Base-by-base conservation (phyloP, 2,329 filamentous ascomycete species). In the Fusarium penzigii region DNA sequence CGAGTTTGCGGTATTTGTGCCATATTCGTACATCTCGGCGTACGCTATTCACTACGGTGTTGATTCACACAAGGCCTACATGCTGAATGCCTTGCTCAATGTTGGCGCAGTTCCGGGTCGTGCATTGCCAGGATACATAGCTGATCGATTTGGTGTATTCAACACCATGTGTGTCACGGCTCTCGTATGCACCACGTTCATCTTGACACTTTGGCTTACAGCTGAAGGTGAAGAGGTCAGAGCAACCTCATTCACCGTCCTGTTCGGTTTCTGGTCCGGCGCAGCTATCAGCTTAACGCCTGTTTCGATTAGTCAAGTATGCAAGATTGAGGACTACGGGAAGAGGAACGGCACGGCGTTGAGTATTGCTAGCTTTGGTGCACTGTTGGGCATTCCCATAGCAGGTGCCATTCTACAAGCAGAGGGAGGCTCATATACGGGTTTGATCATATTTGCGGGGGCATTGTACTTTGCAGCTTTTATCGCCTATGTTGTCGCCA, bases 261-360 rank as follows among this genome's bases (percentile, higher is more conserved):
- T 88, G 2, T 89, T 89, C 65, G 88, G 88, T 0, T 88, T 91
- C 64, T 84, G 81, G 13, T 86, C 81, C n/a, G 88, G 88, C 1
- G 82, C 80, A 39, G 88, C 87, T 54, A 89, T 91, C 63, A 83
- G 79, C 5, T 67, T 91, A 47, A 88, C 85, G 0, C 87, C 88
- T 0, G 87, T 90, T 1, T 90, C 87, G 57, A 79, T 91, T 2
- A 85, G 85, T 0, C 84, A 89, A 69, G 75, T 90, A 5, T 90
- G 87, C 69, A 78, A 81, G 34, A 87, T 84, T 1, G 80, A 86
- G 58, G 77, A 89, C 45, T 89, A 89, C 58, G 88, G 87, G 0
- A 75, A 85, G 36, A 85, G 88, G 57, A 88, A 86, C 59, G 85
- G 86, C 3, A 89, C 86, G 1, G 82, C 83, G 46, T 90, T 88